Conservation (phyloP, 2,329 filamentous ascomycete genomes). For the Hypomyces rosellus region DNA sequence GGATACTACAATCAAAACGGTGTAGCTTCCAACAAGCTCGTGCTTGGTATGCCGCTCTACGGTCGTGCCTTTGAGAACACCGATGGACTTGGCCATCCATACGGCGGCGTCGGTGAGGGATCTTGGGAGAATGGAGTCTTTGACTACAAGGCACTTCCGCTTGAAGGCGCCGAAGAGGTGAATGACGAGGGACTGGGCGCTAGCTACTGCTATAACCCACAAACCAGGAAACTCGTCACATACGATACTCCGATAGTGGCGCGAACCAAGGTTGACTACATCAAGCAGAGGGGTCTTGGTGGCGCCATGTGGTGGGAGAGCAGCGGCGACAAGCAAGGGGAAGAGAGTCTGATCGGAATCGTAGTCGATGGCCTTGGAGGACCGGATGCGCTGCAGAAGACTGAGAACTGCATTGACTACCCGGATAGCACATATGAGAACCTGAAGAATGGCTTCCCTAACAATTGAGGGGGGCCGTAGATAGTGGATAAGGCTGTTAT, state of each 20-base stretch:
- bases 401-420: conserved; percentile 55
- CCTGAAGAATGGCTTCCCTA: conserved; percentile 50
- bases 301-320: conserved; percentile 99
- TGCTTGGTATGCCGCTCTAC: conserved; percentile 88
- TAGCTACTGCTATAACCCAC: conserved; percentile 69
- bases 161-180: conserved; percentile 56
- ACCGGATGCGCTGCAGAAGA: conserved; percentile 39
- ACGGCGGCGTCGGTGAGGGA: conserved; percentile 66
- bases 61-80: conserved; percentile 80
- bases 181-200: conserved; percentile 60
- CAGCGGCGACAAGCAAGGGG: conserved; percentile 64
- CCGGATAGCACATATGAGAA: conserved; percentile 67
- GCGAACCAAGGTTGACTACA: conserved; percentile 63
- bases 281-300: conserved; percentile 61
- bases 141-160: conserved; percentile 82
- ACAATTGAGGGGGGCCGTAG: conserved; percentile 26
- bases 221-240: conserved; percentile 60
- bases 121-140: conserved; percentile 81
- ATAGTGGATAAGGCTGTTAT: no score
- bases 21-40: conserved; percentile 65
- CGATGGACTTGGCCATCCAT: conserved; percentile 63
- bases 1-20: conserved; percentile 61
- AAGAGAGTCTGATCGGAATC: conserved; percentile 61
- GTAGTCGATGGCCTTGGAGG: conserved; percentile 57
- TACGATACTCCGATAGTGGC: conserved; percentile 71